phyloP scores from a whole-genome alignment of 768 basidiomycete genomes.

The Termitomyces sp. region DNA sequence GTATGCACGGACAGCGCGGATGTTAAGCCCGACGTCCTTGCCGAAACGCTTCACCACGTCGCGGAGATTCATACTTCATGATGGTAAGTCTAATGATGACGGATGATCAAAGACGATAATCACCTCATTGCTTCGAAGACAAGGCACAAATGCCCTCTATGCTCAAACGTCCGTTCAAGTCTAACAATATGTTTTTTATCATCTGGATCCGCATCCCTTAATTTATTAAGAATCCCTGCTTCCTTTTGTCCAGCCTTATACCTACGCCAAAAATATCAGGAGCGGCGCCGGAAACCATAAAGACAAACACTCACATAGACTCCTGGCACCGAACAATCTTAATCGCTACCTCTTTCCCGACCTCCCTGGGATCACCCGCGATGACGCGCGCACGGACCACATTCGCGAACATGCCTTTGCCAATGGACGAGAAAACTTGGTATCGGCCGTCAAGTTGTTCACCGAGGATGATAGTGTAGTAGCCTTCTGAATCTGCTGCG shows the following conservation, averaged over 20 bases:
- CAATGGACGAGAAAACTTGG: conserved; percentile 91
- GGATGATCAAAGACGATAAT: neutral
- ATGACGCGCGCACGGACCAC: conserved; percentile 89
- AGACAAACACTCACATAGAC: conserved; percentile 61
- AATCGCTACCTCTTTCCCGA: conserved; percentile 82
- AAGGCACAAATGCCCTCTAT: conserved; percentile 92
- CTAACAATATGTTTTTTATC: conserved; percentile 96
- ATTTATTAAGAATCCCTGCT: conserved; percentile 84
- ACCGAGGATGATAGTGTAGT: conserved; percentile 90
- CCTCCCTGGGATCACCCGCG: conserved; percentile 51
- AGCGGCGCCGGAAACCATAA: conserved; percentile 2
- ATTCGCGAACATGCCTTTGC: conserved; percentile 98
- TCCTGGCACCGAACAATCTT: conserved; percentile 96
- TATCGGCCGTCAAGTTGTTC: conserved; percentile 91
- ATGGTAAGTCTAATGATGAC: neutral
- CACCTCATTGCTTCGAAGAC: conserved; percentile 95
- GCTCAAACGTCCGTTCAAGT: conserved; percentile 93
- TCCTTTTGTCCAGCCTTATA: conserved; percentile 89
- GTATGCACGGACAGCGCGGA: conserved; percentile 97
- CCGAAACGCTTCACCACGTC: conserved; percentile 98
- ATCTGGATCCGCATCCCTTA: conserved; percentile 86
- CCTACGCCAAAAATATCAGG: conserved; percentile 39
- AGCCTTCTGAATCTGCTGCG: conserved; percentile 91
- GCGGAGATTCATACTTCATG: conserved; percentile 88
- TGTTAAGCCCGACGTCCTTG: conserved; percentile 94